Percentiles rank a stretch among this genome's conserved stretches.
phyloP scores from a whole-genome alignment of 495 filamentous ascomycete genomes.

The Neurospora sp. region DNA sequence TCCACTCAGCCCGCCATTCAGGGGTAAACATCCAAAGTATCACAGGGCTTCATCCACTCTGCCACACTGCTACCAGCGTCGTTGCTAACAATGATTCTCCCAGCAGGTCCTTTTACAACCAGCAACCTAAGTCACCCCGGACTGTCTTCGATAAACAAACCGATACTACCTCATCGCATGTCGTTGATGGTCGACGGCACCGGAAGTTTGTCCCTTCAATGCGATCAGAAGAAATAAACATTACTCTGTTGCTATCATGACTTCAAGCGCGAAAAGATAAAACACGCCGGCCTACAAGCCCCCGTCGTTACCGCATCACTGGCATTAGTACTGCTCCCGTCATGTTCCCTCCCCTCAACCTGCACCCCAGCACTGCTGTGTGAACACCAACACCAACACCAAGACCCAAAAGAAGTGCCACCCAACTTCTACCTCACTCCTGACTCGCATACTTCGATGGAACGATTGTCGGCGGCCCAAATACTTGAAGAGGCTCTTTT shows the following conservation, averaged over 20 bases:
- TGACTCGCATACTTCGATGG: slow-evolving; percentile 2
- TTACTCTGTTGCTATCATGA: background rate
- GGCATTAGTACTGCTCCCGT: background rate
- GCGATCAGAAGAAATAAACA: background rate
- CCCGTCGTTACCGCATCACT: background rate
- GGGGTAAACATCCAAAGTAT: background rate
- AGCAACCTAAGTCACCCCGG: background rate
- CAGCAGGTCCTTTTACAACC: background rate
- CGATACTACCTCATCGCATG: background rate
- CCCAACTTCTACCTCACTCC: background rate
- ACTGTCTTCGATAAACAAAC: background rate
- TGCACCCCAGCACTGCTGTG: background rate
- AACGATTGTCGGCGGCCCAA: slow-evolving; percentile 6
- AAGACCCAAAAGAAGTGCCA: background rate
- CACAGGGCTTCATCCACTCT: background rate
- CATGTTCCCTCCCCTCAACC: background rate
- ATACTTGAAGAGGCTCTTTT: slow-evolving; percentile 6
- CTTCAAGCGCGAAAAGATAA: background rate
- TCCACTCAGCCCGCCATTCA: background rate
- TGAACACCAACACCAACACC: background rate
- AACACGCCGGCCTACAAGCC: background rate
- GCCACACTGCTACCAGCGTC: background rate
- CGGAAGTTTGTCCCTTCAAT: background rate
- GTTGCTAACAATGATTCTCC: background rate
- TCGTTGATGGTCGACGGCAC: background rate